Evolutionary conservation across 164 flowering plant genomes (phyloP), one percentile per base, ranked within the genome.

Genomic region (Magnolia sinica): DNA sequence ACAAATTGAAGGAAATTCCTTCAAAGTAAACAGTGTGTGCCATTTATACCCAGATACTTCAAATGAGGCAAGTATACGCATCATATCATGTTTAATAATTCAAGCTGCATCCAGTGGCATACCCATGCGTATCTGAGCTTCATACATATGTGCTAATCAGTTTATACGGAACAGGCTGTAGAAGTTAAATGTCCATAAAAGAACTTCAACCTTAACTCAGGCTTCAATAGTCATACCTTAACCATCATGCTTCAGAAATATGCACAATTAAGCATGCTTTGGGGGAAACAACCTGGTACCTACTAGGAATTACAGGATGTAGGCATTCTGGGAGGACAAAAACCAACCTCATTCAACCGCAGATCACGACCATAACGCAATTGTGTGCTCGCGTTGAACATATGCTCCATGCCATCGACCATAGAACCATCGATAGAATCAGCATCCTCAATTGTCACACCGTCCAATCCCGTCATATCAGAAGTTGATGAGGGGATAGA

Each of bases 371-470:
- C 98, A 87, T 86, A 96, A 0, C 92, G 91, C 85, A 94, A 79
- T 81, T 93, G 99, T 59, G 92, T 87, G 79, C 89, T 87, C 80
- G 94, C 90, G 83, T 85, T 93, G 81, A 96, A 94, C 64, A 96
- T 91, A 83, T 96, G 98, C 82, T 96, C 99, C 99, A 96, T 96
- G 49, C 99, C 99, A 93, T 96, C 99, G 14, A 78, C 79, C 71
- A 79, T 77, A 72, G 92, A 80, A 24, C 93, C 99, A 79, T 93
- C 96, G 69, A 84, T 76, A 76, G 92, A 85, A 82, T 92, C 96
- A 70, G 87, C 66, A 77, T 94, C 94, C 77, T 94, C 98, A 78
- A 88, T 77, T 85, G 86, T 91, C 24, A 79, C 59, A 86, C 77
- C 82, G 19, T 94, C 97, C 64, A 84, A 73, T 74, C 89, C 92